These are phyloP conservation scores for Pythium apleroticum DNA, from an alignment of 352 stramenopile genomes.

Conservation along the genomic window DNA sequence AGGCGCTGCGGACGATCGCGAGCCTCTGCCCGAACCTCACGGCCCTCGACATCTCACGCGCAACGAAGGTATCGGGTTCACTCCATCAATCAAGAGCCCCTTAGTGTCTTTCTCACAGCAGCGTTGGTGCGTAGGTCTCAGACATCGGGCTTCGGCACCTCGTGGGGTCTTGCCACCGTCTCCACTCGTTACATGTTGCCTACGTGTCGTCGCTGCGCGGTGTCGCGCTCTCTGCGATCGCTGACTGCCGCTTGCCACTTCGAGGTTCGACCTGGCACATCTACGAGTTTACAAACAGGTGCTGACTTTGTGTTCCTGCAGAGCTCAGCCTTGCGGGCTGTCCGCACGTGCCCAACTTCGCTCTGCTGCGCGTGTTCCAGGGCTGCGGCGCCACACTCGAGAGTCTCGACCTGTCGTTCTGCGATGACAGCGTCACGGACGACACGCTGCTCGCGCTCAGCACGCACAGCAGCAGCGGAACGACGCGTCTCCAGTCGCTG, in stretches of 20 bases:
- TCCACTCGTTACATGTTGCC: conserved; percentile 59
- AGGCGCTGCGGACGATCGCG: conserved; percentile 35
- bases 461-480: conserved; percentile 40
- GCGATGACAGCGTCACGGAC: conserved; percentile 71
- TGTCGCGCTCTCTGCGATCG: conserved; percentile 49
- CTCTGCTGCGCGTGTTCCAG: conserved; percentile 80
- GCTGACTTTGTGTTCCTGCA: conserved; percentile 14
- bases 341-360: conserved; percentile 68
- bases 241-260: conserved; percentile 50
- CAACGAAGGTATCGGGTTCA: conserved; percentile 35
- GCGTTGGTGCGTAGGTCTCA: conserved; percentile 47
- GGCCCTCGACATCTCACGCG: conserved; percentile 42
- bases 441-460: conserved; percentile 71
- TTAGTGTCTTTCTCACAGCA: too few relatives aligned
- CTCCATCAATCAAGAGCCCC: too few relatives aligned
- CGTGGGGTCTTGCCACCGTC: conserved; percentile 41
- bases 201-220: conserved; percentile 54
- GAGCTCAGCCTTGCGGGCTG: conserved; percentile 75
- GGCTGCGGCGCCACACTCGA: conserved; percentile 60
- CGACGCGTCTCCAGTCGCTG: conserved; percentile 47
- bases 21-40: conserved; percentile 38
- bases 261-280: conserved; percentile 34
- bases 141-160: conserved; percentile 58
- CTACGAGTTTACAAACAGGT: too few relatives aligned
- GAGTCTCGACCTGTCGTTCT: conserved; percentile 80